Evolutionary conservation across 1,284 basidiomycete genomes (phyloP).

Genomic region (Boletus sp.): DNA sequence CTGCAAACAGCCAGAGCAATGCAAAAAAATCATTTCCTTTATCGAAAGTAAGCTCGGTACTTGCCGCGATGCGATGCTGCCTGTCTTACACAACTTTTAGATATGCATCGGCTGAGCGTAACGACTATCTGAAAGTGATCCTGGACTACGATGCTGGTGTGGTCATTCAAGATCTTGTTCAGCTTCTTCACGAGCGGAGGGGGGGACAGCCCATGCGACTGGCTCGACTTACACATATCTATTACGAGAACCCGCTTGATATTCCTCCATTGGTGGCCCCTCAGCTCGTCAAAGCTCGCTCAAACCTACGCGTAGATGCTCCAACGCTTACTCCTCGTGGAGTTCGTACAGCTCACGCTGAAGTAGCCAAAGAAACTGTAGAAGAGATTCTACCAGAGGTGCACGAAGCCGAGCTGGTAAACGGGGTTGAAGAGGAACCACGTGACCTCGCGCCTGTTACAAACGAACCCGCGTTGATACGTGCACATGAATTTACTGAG

Average conservation of each 20-base stretch:
- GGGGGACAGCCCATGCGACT: conserved; percentile 6
- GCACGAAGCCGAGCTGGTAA: conserved; percentile 18
- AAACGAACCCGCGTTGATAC: conserved; percentile 18
- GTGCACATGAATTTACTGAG: conserved; percentile 24
- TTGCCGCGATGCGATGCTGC: too few relatives aligned
- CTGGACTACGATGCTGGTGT: conserved; percentile 22
- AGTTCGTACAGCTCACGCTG: too few relatives aligned
- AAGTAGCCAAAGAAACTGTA: conserved; percentile 14
- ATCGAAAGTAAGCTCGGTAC: conserved; percentile 21
- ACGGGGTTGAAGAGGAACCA: conserved; percentile 26
- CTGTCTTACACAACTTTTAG: too few relatives aligned
- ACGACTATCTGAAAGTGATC: conserved; percentile 22
- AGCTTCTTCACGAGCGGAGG: conserved; percentile 26
- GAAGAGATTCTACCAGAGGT: too few relatives aligned
- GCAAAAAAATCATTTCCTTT: conserved; percentile 18
- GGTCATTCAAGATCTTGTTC: conserved; percentile 30
- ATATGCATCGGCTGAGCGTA: neutral
- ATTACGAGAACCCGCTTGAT: conserved; percentile 23
- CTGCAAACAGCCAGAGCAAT: conserved; percentile 11
- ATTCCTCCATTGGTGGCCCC: conserved; percentile 26
- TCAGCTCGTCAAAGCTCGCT: conserved; percentile 21
- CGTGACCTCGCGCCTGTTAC: conserved; percentile 8
- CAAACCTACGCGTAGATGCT: conserved; percentile 19
- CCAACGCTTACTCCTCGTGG: conserved; percentile 18
- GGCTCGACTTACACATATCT: conserved; percentile 23